phyloP scores from a whole-genome alignment of 371 early-diverging fungal species.

The Quaeritorhiza haematococci region DNA sequence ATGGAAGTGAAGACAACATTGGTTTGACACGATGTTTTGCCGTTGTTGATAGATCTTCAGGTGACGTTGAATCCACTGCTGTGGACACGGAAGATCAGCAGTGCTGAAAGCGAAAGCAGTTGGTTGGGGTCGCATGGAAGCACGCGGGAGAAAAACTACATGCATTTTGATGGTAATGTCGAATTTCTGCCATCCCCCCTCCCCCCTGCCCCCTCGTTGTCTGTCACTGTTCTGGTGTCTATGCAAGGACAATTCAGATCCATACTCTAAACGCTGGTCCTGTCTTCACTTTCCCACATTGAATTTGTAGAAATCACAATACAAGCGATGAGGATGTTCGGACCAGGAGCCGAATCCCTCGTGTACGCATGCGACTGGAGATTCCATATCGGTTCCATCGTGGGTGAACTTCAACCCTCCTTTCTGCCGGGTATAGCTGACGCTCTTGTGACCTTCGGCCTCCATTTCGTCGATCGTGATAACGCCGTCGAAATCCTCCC shows the following conservation, averaged over 20 bases:
- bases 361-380: constrained; percentile 74
- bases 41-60: constrained; percentile 54
- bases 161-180: no score
- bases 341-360: constrained; percentile 62
- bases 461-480: constrained; percentile 68
- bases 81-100: constrained; percentile 54
- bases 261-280: no score
- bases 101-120: no score
- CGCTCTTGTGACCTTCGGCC: constrained; percentile 60
- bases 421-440: constrained; percentile 54
- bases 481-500: constrained; percentile 54
- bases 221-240: no score
- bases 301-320: not conserved
- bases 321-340: constrained; percentile 42
- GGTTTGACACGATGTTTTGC: no score
- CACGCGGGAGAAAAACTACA: no score
- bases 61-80: constrained; percentile 59
- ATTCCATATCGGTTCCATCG: constrained; percentile 59
- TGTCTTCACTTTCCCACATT: not conserved
- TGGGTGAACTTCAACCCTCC: constrained; percentile 65
- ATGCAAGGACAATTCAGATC: no score
- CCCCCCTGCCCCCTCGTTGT: no score
- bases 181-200: no score
- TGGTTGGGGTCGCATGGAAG: no score
- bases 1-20: no score